Percentiles rank a stretch among this genome's conserved stretches.
Evolutionary conservation across 2,329 filamentous ascomycete species (phyloP).

Genomic region (Xylaria sp.): DNA sequence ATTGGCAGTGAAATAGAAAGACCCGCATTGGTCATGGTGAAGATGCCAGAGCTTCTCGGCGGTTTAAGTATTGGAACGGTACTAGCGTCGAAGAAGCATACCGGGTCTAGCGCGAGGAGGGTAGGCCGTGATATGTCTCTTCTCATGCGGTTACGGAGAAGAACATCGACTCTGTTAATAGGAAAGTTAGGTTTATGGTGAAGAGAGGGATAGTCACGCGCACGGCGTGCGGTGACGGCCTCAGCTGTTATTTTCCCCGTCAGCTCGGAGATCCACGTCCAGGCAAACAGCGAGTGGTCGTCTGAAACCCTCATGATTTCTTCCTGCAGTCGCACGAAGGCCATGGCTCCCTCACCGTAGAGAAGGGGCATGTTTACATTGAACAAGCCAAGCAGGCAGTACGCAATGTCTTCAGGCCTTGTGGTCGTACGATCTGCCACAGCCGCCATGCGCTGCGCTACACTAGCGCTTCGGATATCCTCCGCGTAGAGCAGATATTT

Average conservation of each 20-base stretch:
- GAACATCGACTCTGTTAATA: neutral
- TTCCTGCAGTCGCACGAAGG: constrained; percentile 30
- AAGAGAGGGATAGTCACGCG: neutral
- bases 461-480: constrained; percentile 28
- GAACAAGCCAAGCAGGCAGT: constrained; percentile 29
- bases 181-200: constrained; percentile 17
- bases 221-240: neutral
- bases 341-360: constrained; percentile 27
- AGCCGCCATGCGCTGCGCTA: constrained; percentile 31
- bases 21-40: constrained; percentile 26
- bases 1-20: constrained; percentile 26
- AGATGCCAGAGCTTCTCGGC: constrained; percentile 12
- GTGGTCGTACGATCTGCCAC: constrained; percentile 30
- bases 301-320: constrained; percentile 30
- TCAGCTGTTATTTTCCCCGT: neutral
- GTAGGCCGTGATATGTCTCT: constrained; percentile 15
- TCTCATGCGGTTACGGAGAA: constrained; percentile 17
- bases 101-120: constrained; percentile 22
- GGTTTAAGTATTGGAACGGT: constrained; percentile 18
- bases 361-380: constrained; percentile 29
- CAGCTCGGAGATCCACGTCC: constrained; percentile 26
- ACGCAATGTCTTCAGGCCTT: constrained; percentile 29
- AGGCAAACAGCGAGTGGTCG: constrained; percentile 28
- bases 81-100: constrained; percentile 24
- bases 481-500: constrained; percentile 19